phyloP scores from a whole-genome alignment of 352 stramenopile genomes.

The Phytophthora pinifolia region DNA sequence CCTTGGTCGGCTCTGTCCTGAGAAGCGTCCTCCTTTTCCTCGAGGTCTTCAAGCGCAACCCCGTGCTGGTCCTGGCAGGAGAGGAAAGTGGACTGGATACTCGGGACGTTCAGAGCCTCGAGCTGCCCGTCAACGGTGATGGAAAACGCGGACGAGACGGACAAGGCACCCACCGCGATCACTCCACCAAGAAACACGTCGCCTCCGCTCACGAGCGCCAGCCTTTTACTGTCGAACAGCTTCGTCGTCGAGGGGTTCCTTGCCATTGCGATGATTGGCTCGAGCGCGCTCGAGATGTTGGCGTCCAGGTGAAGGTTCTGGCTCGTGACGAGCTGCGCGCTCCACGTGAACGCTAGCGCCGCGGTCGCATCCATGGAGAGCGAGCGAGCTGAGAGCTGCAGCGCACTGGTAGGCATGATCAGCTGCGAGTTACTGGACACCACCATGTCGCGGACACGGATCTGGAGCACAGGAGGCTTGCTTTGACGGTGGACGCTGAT shows the following conservation, averaged over 20 bases:
- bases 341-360: constrained; percentile 42
- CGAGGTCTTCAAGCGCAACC: constrained; percentile 17
- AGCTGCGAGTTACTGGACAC: constrained; percentile 43
- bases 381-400: constrained; percentile 43
- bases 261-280: constrained; percentile 20
- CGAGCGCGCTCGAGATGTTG: constrained; percentile 40
- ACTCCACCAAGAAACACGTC: constrained; percentile 55
- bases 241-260: constrained; percentile 9
- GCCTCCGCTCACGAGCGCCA: constrained; percentile 51
- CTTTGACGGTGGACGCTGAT: constrained; percentile 21
- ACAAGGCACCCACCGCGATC: constrained; percentile 51
- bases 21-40: constrained; percentile 9
- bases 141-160: constrained; percentile 48
- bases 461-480: constrained; percentile 28
- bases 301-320: constrained; percentile 54
- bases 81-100: constrained; percentile 44
- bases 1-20: constrained; percentile 6
- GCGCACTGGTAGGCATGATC: constrained; percentile 36
- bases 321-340: constrained; percentile 41
- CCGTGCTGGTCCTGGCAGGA: constrained; percentile 51
- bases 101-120: constrained; percentile 42
- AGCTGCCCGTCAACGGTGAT: constrained; percentile 51
- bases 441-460: constrained; percentile 44
- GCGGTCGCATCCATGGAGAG: constrained; percentile 57
- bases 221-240: constrained; percentile 31